Conservation (phyloP, 2,329 filamentous ascomycete genomes). For the Parastagonospora nodorum region DNA sequence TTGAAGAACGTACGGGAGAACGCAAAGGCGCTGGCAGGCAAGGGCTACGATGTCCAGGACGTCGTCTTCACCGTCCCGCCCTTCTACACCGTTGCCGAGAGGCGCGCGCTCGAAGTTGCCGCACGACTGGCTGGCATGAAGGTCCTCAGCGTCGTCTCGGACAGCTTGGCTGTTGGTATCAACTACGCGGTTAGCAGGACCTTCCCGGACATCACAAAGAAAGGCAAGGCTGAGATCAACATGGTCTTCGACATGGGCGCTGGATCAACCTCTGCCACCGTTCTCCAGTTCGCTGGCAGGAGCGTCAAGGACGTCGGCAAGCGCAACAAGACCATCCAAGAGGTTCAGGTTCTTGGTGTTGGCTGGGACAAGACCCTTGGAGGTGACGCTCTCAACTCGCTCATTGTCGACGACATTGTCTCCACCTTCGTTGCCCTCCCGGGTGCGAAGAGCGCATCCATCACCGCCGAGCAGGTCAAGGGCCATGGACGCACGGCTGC, state of each 20-base stretch:
- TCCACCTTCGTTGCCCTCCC: slow-evolving; percentile 73
- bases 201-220: slow-evolving; percentile 82
- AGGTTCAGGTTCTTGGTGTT: slow-evolving; percentile 84
- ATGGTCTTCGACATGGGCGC: slow-evolving; percentile 98
- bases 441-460: slow-evolving; percentile 65
- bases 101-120: slow-evolving; percentile 80
- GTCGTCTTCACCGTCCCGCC: slow-evolving; percentile 87
- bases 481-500: slow-evolving; percentile 82
- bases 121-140: slow-evolving; percentile 87
- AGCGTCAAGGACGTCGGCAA: slow-evolving; percentile 89
- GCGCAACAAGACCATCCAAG: slow-evolving; percentile 95
- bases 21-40: slow-evolving; percentile 80
- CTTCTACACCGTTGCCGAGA: slow-evolving; percentile 91
- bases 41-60: slow-evolving; percentile 74
- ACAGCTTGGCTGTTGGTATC: slow-evolving; percentile 88
- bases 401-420: slow-evolving; percentile 90
- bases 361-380: slow-evolving; percentile 91
- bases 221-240: slow-evolving; percentile 86
- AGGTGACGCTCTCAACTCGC: slow-evolving; percentile 83
- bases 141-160: slow-evolving; percentile 82
- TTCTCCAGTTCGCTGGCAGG: slow-evolving; percentile 87
- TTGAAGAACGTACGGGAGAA: slow-evolving; percentile 89
- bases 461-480: slow-evolving; percentile 68
- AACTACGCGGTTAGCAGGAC: slow-evolving; percentile 93
- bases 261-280: slow-evolving; percentile 86